Base-by-base conservation (phyloP, 1,284 basidiomycete genomes). In the Sanghuangporus weigelae region DNA sequence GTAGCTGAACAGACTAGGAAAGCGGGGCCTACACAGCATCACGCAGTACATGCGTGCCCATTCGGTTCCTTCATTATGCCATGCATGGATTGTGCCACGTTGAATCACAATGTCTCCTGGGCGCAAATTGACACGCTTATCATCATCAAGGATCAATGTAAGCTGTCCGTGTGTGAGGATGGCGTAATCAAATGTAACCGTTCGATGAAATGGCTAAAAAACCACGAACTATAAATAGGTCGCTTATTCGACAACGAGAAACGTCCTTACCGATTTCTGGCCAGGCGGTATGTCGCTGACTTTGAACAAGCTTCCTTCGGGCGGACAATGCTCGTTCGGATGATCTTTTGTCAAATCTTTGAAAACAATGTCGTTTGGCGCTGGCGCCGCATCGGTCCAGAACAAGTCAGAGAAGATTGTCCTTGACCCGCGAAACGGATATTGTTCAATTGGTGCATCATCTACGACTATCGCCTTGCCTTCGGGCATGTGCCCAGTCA, bases 81-180 rank as follows among this genome's bases (percentile, higher is more conserved):
- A 67, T 12, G 36, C 59, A 48, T 67, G 66, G 31, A 65, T 59
- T 14, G 66, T 67, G 2, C 63, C 63, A 21, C 66, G 63, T 42
- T 67, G 66, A 38, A 67, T 44, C 26, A 67, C 38, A 35, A 67
- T 57, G 23, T 67, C 66, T 1, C 63, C 63, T 35, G 46, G 49
- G 14, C 65, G 61, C 8, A 65, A 26, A 12, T 57, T 42, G 14
- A 62, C 49, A 3, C 55, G 59, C 31, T 60, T 51, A 21, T 60
- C 62, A 36, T 65, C 57, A 35, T 67, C 60, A 10, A 67, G 63
- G 6, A 59, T 35, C 38, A 64, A 26, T 2, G 63, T 65, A 23
- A 67, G 19, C 16, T 58, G 21, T 40, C 66, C 66, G 36, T 62
- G 56, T n/a, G 57, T 58, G 7, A 67, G 36, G 50, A 67, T 57